phyloP scores from a whole-genome alignment of 768 basidiomycete species.

The Mycena sanguinolenta region DNA sequence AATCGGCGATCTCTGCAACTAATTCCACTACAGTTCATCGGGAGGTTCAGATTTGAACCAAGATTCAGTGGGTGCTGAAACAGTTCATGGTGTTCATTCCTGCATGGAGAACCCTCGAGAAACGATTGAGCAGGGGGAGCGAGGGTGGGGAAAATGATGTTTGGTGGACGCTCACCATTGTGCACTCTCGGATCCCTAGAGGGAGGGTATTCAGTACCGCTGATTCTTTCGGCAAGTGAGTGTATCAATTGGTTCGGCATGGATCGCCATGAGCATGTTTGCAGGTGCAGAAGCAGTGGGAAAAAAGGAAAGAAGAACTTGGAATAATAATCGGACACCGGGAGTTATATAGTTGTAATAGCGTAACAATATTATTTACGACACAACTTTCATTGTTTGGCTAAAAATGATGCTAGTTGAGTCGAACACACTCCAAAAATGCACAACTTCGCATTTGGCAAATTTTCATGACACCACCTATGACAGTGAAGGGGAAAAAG shows the following conservation, averaged over 20 bases:
- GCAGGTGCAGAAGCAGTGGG: neutral
- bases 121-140: neutral
- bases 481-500: too few relatives aligned
- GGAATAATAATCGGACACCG: neutral
- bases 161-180: neutral
- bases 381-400: too few relatives aligned
- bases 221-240: neutral
- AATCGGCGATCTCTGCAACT: conserved; percentile 1
- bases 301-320: neutral
- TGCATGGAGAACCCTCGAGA: neutral
- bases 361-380: too few relatives aligned
- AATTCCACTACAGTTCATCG: neutral
- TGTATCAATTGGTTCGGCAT: neutral
- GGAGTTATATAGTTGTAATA: too few relatives aligned
- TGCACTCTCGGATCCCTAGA: neutral
- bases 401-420: too few relatives aligned
- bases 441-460: too few relatives aligned
- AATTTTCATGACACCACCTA: too few relatives aligned
- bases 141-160: neutral
- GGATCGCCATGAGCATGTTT: neutral
- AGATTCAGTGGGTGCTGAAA: neutral
- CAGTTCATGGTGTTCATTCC: neutral
- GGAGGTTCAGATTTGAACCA: neutral
- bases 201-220: neutral
- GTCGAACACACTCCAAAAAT: too few relatives aligned